Base-by-base conservation (phyloP, 768 basidiomycete genomes). In the Podaxis rugospora region DNA sequence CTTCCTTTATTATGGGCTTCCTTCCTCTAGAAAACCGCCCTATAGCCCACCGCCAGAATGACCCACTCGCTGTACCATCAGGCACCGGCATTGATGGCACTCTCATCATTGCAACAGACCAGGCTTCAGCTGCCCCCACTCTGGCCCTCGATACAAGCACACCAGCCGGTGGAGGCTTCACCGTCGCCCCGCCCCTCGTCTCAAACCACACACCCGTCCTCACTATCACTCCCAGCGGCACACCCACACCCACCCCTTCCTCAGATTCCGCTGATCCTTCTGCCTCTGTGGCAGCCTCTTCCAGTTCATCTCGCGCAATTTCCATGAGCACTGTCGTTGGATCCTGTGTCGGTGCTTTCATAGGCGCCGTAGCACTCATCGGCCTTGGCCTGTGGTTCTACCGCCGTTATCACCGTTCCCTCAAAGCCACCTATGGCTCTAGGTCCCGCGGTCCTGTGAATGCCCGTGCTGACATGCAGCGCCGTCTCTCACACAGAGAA, bases 291-390 rank as follows among this genome's bases (percentile, higher is more conserved):
- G 40, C 35, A 39, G 59, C 59, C 7, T 46, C 59, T 32, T 47
- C 74, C 27, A 63, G 51, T 46, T 59, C 65, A 51, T 58, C 69
- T 16, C 63, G 66, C 40, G 61, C 71, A 4, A 80, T 84, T 14
- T 67, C 82, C 3, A 65, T 81, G 60, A 75, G 79, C 60, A 81
- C 85, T 4, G 87, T 88, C 36, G 75, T 90, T 36, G 88, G 81
- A 3, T 79, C 80, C 21, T 90, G 88, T 63, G 74, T 88, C 1
- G 88, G 81, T 3, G 83, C 86, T 25, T 79, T 89, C 65, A 80
- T 80, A 40, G 81, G 86, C 49, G 76, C 80, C 32, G 67, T 78
- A 35, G 70, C 81, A 21, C 70, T 89, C 51, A 76, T 83, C 44
- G 65, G 85, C 9, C 71, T 87, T 55, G 82, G 73, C 44, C 59